Conservation (phyloP, 441 rosid species). For the Heliophila coronopifolia region DNA sequence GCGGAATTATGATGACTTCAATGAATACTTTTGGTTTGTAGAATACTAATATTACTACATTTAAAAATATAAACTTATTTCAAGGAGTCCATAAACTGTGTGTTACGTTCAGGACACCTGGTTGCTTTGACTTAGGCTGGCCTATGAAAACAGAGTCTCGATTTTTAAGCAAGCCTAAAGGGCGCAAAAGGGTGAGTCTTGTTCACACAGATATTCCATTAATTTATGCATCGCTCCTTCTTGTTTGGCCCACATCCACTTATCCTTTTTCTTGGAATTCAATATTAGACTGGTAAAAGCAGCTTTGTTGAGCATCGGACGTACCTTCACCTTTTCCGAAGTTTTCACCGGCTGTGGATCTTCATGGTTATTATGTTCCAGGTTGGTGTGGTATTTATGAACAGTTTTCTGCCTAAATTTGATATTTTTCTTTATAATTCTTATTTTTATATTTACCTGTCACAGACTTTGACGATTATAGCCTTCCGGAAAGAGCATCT, state of each 20-base stretch:
- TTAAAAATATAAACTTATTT: constrained; percentile 15
- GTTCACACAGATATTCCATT: constrained; percentile 8
- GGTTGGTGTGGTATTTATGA: constrained; percentile 39
- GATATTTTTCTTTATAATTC: constrained; percentile 1
- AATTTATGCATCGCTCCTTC: constrained; percentile 10
- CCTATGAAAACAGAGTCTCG: constrained; percentile 59
- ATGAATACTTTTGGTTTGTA: constrained; percentile 95
- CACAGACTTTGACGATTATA: constrained; percentile 80
- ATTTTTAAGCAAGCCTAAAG: constrained; percentile 51
- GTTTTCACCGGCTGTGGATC: constrained; percentile 97
- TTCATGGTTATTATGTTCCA: constrained; percentile 95
- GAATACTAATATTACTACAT: constrained; percentile 10
- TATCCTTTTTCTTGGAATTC: constrained; percentile 9
- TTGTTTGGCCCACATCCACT: constrained; percentile 4
- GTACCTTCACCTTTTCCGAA: constrained; percentile 91
- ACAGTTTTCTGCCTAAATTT: constrained; percentile 22
- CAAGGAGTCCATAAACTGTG: constrained; percentile 22
- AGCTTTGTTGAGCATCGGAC: constrained; percentile 98
- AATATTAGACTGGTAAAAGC: constrained; percentile 89
- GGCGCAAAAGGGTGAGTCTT: constrained; percentile 70
- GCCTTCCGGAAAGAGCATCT: constrained; percentile 70
- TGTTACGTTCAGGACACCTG: constrained; percentile 65
- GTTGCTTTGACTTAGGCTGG: constrained; percentile 90
- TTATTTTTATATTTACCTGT: constrained; percentile 11
- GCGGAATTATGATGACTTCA: constrained; percentile 99